These are phyloP conservation scores for Tephrocybe sp. DNA, from an alignment of 768 basidiomycete species.

Conservation along the genomic window DNA sequence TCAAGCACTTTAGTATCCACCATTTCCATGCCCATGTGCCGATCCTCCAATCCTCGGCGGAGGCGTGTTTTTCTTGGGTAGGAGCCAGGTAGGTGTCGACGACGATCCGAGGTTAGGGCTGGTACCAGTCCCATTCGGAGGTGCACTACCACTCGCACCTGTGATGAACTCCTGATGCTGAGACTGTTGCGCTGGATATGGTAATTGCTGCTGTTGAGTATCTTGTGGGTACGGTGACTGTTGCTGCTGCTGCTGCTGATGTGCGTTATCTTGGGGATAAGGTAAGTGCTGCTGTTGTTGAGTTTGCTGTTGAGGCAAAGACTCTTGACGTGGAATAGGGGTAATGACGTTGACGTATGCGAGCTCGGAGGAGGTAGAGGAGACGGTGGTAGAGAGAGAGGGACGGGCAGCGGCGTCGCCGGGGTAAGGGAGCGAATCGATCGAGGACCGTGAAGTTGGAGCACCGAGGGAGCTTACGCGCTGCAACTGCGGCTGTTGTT, in stretches of 20 bases:
- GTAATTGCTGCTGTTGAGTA: conserved; percentile 1
- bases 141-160: conserved; percentile 3
- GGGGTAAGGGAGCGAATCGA: conserved; percentile 18
- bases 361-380: conserved; percentile 6
- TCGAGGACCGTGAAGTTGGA: conserved; percentile 1
- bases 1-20: conserved; percentile 1
- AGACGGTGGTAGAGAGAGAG: neutral
- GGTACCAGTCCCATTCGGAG: too few relatives aligned
- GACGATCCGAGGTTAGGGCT: too few relatives aligned
- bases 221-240: conserved; percentile 8
- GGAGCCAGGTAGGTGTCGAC: conserved; percentile 41
- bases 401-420: conserved; percentile 12
- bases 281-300: too few relatives aligned
- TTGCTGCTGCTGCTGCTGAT: conserved; percentile 11
- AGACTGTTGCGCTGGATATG: conserved; percentile 1
- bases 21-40: neutral
- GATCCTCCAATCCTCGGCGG: conserved; percentile 10
- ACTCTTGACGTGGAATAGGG: conserved; percentile 3
- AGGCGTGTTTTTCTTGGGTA: conserved; percentile 37
- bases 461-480: conserved; percentile 1
- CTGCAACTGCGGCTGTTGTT: conserved; percentile 9
- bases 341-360: conserved; percentile 11
- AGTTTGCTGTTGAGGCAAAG: conserved; percentile 13
- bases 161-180: conserved; percentile 5
- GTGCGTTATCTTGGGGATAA: neutral